Percentiles rank a stretch among this genome's conserved stretches.
Evolutionary conservation across 2,329 filamentous ascomycete genomes (phyloP).

Genomic region (Ophiostoma australiae): DNA sequence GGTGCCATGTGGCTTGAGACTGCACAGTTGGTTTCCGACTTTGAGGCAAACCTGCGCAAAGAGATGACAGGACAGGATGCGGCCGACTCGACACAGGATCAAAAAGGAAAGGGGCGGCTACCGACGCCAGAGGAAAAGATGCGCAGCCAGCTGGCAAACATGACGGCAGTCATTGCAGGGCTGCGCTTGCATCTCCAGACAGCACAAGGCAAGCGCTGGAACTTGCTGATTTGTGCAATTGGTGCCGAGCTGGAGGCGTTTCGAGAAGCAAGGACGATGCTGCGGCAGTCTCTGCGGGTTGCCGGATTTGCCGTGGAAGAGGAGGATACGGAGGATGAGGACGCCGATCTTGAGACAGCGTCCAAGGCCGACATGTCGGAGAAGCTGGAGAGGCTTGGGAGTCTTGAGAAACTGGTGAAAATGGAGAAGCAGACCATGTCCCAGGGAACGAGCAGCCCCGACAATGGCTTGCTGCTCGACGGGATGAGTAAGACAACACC

Average conservation of each 20-base stretch:
- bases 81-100: constrained; percentile 22
- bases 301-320: constrained; percentile 32
- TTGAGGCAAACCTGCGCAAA: constrained; percentile 59
- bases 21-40: constrained; percentile 54
- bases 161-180: constrained; percentile 51
- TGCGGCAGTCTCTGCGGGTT: constrained; percentile 32
- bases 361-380: constrained; percentile 6
- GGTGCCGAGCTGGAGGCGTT: constrained; percentile 53
- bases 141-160: constrained; percentile 47
- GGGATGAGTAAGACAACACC: neutral
- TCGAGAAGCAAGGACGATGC: constrained; percentile 33
- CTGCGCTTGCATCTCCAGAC: constrained; percentile 51
- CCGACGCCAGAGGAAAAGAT: constrained; percentile 26
- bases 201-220: constrained; percentile 64
- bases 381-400: neutral
- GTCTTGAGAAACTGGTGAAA: neutral
- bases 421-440: neutral
- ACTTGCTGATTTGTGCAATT: constrained; percentile 67
- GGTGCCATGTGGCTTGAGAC: constrained; percentile 61
- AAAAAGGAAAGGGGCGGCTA: constrained; percentile 30
- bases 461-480: neutral
- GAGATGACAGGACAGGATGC: constrained; percentile 42
- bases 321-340: constrained; percentile 18
- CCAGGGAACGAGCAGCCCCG: neutral
- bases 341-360: neutral